These are phyloP conservation scores for Helichrysum umbraculigerum DNA, from an alignment of 129 eudicot genomes.

Conservation along the genomic window DNA sequence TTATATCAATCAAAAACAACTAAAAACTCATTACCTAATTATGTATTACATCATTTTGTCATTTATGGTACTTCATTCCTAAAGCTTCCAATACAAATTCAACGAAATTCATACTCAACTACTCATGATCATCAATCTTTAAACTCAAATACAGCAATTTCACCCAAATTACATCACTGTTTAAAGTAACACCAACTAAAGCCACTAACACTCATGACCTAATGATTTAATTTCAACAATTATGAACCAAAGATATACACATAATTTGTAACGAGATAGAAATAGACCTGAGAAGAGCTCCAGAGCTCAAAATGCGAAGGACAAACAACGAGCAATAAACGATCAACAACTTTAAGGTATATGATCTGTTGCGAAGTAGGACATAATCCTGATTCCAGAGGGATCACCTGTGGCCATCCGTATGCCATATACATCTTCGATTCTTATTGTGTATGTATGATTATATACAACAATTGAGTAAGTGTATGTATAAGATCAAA, in stretches of 20 bases:
- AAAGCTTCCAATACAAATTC: slow-evolving; percentile 14
- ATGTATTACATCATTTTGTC: background rate
- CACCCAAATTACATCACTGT: background rate
- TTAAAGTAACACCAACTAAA: background rate
- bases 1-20: background rate
- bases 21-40: background rate
- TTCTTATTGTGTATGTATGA: slow-evolving; percentile 4
- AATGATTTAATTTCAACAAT: slow-evolving; percentile 1
- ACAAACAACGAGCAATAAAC: slow-evolving; percentile 70
- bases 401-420: slow-evolving; percentile 99
- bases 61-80: slow-evolving; percentile 1
- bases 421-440: slow-evolving; percentile 93
- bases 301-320: slow-evolving; percentile 96
- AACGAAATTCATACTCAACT: slow-evolving; percentile 2
- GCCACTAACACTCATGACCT: slow-evolving; percentile 16
- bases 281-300: slow-evolving; percentile 84
- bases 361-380: slow-evolving; percentile 72
- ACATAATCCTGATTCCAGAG: slow-evolving; percentile 63
- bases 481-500: slow-evolving; percentile 11
- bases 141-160: slow-evolving; percentile 16
- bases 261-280: background rate
- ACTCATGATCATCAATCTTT: slow-evolving; percentile 17
- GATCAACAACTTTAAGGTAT: slow-evolving; percentile 69
- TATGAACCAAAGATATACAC: background rate
- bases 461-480: slow-evolving; percentile 15